Evolutionary conservation across 345 rosid species (phyloP), one percentile per base, ranked within the genome.

Genomic region (Theobroma cacao): DNA sequence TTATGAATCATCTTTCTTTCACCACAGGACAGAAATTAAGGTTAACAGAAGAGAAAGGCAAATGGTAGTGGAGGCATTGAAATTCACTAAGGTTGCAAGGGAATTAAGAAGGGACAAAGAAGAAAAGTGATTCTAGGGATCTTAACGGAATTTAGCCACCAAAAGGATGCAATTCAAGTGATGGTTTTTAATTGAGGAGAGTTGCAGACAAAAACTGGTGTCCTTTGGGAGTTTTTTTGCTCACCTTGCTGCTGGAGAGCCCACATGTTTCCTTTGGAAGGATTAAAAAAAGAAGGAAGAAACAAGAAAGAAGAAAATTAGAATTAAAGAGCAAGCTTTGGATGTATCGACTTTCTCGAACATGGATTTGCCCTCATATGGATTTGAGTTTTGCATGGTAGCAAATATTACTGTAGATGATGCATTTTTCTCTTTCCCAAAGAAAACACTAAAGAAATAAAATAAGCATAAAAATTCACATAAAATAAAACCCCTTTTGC

Each of bases 201-300:
- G 55, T 79, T 74, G 69, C 64, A 72, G 81, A 83, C 81, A 81
- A 71, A 80, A 78, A 63, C 69, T 24, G 72, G 82, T 67, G 77
- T 55, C 75, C 75, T 55, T 71, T 38, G 20, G 28, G 14, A 28
- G 8, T 7, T 72, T 2, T 15, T 61, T 43, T 60, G 43, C 33
- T 63, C 10, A 36, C 40, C 71, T 66, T 79, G 85, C 66, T 86
- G 79, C 88, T 63, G 52, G 81, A 86, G 90, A 88, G 92, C 92
- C 92, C 90, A 85, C 89, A 88, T 87, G 89, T 88, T 72, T 83
- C 87, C 85, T 61, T 36, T 28, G 30, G 33, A 59, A 79, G 36
- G 34, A 18, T 26, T 28, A 18, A 58, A 24, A 24, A 1, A 41
- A 2, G 14, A 61, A 53, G 72, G 62, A 72, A 69, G 47, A 20